phyloP scores from a whole-genome alignment of 805 yeast species.

The Torulaspora franciscae region DNA sequence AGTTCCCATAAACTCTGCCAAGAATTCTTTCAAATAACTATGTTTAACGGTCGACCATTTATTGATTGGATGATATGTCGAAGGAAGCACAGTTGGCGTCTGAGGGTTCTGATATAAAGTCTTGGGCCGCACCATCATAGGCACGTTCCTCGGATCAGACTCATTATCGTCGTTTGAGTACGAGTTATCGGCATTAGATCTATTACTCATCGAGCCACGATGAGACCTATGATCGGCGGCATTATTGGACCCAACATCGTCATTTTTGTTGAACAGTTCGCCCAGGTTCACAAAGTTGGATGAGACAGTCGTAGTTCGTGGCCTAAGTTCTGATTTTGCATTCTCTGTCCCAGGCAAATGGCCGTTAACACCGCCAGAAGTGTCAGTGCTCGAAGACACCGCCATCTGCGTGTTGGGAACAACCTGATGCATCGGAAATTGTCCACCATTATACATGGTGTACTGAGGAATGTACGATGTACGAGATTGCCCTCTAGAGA shows the following conservation, averaged over 20 bases:
- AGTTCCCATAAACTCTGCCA: constrained; percentile 52
- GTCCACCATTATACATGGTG: constrained; percentile 14
- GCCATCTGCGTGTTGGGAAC: constrained; percentile 31
- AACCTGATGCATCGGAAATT: constrained; percentile 32
- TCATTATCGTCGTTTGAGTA: constrained; percentile 3
- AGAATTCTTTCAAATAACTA: constrained; percentile 39
- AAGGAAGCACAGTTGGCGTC: constrained; percentile 37
- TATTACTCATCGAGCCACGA: constrained; percentile 7
- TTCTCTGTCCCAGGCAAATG: constrained; percentile 10
- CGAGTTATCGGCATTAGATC: constrained; percentile 7
- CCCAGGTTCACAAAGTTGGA: constrained; percentile 24
- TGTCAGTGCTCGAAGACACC: constrained; percentile 17
- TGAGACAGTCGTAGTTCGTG: constrained; percentile 20
- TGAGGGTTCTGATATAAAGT: constrained; percentile 37
- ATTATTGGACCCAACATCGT: constrained; percentile 10
- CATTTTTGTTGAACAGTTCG: constrained; percentile 12
- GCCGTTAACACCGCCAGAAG: constrained; percentile 9
- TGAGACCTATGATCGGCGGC: constrained; percentile 1
- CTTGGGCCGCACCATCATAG: constrained; percentile 36
- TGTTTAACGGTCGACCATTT: constrained; percentile 37
- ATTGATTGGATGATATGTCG: constrained; percentile 36
- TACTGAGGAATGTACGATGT: constrained; percentile 31
- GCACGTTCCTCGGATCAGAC: constrained; percentile 18
- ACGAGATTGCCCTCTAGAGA: constrained; percentile 10
- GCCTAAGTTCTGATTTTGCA: constrained; percentile 13